Evolutionary conservation across 2,329 filamentous ascomycete genomes (phyloP), one percentile per base, ranked within the genome.

Genomic region (Fusarium longipes): DNA sequence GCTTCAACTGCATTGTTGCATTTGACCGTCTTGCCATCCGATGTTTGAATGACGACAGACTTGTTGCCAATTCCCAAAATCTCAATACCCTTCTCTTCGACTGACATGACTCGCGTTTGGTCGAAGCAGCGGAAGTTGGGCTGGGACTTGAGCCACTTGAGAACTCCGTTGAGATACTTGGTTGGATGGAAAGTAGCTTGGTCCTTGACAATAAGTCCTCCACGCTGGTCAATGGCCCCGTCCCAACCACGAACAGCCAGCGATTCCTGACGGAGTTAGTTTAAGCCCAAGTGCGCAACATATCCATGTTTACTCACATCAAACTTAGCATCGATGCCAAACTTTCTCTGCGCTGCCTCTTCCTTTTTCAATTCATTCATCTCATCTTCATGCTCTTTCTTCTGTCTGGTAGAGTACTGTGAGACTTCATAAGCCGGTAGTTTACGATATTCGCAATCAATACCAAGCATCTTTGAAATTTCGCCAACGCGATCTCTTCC

Each of bases 161-260:
- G 77, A 2, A 88, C 71, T 8, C 84, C 85, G 35, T 81, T 75
- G 1, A 87, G 74, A 66, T 88, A 88, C 65, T 82, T 82, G 5
- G 85, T 88, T 0, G 85, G 85, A 55, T 87, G 85, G 70, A 87
- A 87, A 0, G 84, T 82, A 1, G 83, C 85, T 67, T 88, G 84
- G 17, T 78, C 74, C 3, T 70, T 55, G 51, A 81, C 82, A 6
- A 87, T 72, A 5, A 80, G 79, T 4, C 81, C 85, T 53, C 81
- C 84, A 32, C 84, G 81, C 67, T 86, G 84, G 50, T 87, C 82
- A 1, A 80, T 71, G 8, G 75, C 76, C 32, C 84, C 83, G 14
- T 81, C 77, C 85, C 85, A 87, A 15, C 85, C 85, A 48, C 77
- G 78, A 36, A 87, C 76, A 0, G 78, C 76, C n/a, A 84, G 74